Conservation (phyloP, 2,329 filamentous ascomycete genomes). For the Hymenoscyphus linearis region DNA sequence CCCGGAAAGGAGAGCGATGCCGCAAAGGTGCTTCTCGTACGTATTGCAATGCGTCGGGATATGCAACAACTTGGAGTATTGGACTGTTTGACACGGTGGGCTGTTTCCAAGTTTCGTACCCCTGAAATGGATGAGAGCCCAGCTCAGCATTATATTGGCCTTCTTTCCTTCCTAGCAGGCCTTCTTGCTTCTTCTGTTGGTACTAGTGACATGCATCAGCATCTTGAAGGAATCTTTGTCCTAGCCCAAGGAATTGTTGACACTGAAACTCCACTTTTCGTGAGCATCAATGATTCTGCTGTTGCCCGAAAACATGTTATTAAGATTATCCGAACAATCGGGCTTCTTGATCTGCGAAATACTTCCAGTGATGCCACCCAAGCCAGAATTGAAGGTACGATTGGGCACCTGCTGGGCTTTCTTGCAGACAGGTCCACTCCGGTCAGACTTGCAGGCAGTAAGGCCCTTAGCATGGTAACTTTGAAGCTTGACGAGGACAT, state of each 20-base stretch:
- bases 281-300: slow-evolving; percentile 62
- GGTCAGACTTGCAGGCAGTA: slow-evolving; percentile 85
- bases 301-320: slow-evolving; percentile 76
- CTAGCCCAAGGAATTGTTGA: slow-evolving; percentile 55
- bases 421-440: slow-evolving; percentile 86
- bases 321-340: slow-evolving; percentile 75
- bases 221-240: slow-evolving; percentile 61
- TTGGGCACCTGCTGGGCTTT: slow-evolving; percentile 73
- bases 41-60: slow-evolving; percentile 76
- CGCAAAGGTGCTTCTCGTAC: slow-evolving; percentile 75
- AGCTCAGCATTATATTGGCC: slow-evolving; percentile 72
- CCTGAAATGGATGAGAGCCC: slow-evolving; percentile 38
- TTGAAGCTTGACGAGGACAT: slow-evolving; percentile 74
- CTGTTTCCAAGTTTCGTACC: slow-evolving; percentile 54
- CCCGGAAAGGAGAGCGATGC: slow-evolving; percentile 86
- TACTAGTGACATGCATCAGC: slow-evolving; percentile 65
- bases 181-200: slow-evolving; percentile 65
- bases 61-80: slow-evolving; percentile 77
- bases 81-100: slow-evolving; percentile 64
- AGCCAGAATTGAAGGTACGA: slow-evolving; percentile 69
- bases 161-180: slow-evolving; percentile 74
- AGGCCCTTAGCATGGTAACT: slow-evolving; percentile 82
- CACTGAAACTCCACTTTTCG: slow-evolving; percentile 43
- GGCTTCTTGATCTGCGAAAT: slow-evolving; percentile 48
- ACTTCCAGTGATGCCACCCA: slow-evolving; percentile 17